A percentile compares a stretch with the other conserved stretches of the same genome.
These are phyloP conservation scores for Jatropha curcas DNA, from an alignment of 345 rosid genomes.

Conservation along the genomic window DNA sequence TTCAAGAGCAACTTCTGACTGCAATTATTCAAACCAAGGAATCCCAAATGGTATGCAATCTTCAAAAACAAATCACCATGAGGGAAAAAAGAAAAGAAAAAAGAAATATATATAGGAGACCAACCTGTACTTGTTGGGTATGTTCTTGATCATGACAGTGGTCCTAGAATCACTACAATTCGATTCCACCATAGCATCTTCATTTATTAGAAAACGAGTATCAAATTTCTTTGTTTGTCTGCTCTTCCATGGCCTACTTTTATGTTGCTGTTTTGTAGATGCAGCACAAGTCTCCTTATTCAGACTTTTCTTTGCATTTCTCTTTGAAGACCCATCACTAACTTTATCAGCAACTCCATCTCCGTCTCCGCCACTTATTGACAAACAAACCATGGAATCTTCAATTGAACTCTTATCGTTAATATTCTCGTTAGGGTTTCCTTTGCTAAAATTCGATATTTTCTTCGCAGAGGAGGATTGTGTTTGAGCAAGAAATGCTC, in stretches of 20 bases:
- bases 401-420: slow-evolving; percentile 20
- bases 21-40: background rate
- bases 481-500: slow-evolving; percentile 8
- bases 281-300: slow-evolving; percentile 9
- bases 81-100: background rate
- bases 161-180: slow-evolving; percentile 65
- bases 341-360: slow-evolving; percentile 9
- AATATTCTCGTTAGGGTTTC: slow-evolving; percentile 31
- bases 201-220: slow-evolving; percentile 57
- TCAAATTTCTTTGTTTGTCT: slow-evolving; percentile 46
- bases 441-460: slow-evolving; percentile 5
- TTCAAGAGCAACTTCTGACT: slow-evolving; percentile 50
- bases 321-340: slow-evolving; percentile 26
- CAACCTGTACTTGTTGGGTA: slow-evolving; percentile 93
- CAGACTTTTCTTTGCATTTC: slow-evolving; percentile 31
- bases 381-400: slow-evolving; percentile 33
- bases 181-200: slow-evolving; percentile 49
- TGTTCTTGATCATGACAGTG: slow-evolving; percentile 97
- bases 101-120: background rate
- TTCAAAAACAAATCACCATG: background rate
- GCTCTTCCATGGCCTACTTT: slow-evolving; percentile 49
- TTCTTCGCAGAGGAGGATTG: slow-evolving; percentile 20
- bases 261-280: slow-evolving; percentile 29
- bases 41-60: no score
- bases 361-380: slow-evolving; percentile 18